Percentiles rank a stretch among this genome's conserved stretches.
Evolutionary conservation across 164 flowering plant species (phyloP).

Genomic region (Hamamelis virginiana): DNA sequence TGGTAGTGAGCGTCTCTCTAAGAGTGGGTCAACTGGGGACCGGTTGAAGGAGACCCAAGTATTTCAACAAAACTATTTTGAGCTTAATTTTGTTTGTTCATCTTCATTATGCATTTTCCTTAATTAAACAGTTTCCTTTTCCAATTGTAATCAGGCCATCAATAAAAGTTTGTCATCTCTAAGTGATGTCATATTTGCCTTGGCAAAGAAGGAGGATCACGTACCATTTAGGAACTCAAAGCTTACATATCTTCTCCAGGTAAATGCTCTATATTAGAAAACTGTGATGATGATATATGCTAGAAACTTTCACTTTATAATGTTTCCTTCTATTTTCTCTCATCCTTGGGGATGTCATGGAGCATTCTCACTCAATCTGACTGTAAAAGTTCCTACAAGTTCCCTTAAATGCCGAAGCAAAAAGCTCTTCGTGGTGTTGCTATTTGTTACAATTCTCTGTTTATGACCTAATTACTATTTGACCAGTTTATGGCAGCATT

Average conservation of each 20-base stretch:
- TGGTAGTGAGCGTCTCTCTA: constrained; percentile 98
- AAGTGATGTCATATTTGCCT: constrained; percentile 85
- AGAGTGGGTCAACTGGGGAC: constrained; percentile 95
- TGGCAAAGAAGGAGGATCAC: constrained; percentile 89
- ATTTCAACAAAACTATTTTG: neutral
- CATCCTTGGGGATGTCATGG: too few species aligned
- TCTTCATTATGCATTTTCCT: neutral
- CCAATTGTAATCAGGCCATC: constrained; percentile 57
- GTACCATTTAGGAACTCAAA: constrained; percentile 93
- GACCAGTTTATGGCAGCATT: too few species aligned
- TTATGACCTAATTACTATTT: too few species aligned
- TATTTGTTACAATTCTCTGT: too few species aligned
- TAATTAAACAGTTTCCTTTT: neutral
- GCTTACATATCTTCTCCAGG: constrained; percentile 98
- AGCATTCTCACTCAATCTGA: too few species aligned
- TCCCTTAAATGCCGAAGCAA: too few species aligned
- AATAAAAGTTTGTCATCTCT: constrained; percentile 85
- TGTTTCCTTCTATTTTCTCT: too few species aligned
- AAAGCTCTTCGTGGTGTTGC: too few species aligned
- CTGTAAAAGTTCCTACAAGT: too few species aligned
- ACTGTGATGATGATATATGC: neutral
- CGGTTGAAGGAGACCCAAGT: constrained; percentile 94
- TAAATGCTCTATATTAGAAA: constrained; percentile 16
- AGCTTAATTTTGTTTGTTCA: neutral
- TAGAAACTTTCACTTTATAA: too few species aligned